phyloP scores from a whole-genome alignment of 2,329 filamentous ascomycete species.

The Arthroderma uncinatum region DNA sequence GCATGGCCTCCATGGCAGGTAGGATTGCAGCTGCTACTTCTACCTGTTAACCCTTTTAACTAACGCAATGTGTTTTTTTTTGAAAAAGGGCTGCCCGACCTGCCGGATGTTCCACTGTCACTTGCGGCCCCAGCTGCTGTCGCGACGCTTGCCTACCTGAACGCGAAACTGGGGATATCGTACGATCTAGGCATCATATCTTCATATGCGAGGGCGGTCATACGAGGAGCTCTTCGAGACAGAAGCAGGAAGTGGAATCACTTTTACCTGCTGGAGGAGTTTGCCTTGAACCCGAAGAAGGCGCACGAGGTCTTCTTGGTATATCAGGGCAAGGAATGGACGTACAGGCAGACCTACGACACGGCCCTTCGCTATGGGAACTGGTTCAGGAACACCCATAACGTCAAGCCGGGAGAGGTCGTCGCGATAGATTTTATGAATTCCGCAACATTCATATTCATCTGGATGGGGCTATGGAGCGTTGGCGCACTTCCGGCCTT shows the following conservation, averaged over 20 bases:
- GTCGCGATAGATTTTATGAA: conserved; percentile 76
- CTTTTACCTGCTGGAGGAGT: conserved; percentile 64
- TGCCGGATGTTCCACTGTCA: conserved; percentile 17
- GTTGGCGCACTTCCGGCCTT: conserved; percentile 75
- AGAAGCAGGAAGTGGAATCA: conserved; percentile 52
- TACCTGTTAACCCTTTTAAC: not conserved
- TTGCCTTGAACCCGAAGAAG: conserved; percentile 48
- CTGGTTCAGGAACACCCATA: conserved; percentile 57
- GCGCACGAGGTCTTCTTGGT: conserved; percentile 47
- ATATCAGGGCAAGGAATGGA: conserved; percentile 57
- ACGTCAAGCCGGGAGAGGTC: conserved; percentile 59
- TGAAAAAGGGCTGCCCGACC: not conserved
- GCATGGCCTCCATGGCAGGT: conserved; percentile 1
- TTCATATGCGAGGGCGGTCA: conserved; percentile 39
- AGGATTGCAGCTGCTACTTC: not conserved
- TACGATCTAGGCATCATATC: conserved; percentile 55
- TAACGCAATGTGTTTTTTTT: not conserved
- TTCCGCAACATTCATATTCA: conserved; percentile 62
- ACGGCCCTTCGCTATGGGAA: conserved; percentile 58
- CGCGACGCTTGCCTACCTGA: conserved; percentile 64
- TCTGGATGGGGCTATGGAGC: conserved; percentile 69
- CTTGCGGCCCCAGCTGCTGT: conserved; percentile 49
- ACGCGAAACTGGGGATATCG: conserved; percentile 56
- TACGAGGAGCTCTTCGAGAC: conserved; percentile 40
- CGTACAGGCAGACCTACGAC: conserved; percentile 66